phyloP scores from a whole-genome alignment of 176 grass and related monocot genomes.

The Typha latifolia region DNA sequence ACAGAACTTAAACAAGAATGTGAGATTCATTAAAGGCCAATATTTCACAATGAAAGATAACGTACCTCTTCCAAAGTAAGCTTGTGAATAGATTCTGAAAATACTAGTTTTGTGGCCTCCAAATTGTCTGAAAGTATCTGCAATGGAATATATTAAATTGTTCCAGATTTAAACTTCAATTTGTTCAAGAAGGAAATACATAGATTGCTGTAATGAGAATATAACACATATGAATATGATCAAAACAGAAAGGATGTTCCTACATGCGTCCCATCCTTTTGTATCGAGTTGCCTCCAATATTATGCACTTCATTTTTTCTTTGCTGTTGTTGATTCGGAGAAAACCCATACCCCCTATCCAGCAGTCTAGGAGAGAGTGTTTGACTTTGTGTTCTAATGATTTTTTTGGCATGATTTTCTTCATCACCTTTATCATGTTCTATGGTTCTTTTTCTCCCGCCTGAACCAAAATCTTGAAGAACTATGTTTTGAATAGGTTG shows the following conservation, averaged over 20 bases:
- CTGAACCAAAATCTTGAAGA: conserved; percentile 36
- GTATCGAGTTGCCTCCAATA: conserved; percentile 9
- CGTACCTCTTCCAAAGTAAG: conserved; percentile 70
- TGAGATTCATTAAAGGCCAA: too few species aligned
- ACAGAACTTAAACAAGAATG: not conserved
- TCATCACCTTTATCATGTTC: conserved; percentile 20
- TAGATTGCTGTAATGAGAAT: conserved; percentile 13
- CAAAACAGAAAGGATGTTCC: conserved; percentile 3
- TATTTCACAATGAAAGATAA: not conserved
- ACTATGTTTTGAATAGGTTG: conserved; percentile 20
- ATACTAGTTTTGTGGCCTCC: conserved; percentile 40
- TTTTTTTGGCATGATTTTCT: conserved; percentile 31
- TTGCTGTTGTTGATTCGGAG: conserved; percentile 16
- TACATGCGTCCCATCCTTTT: conserved; percentile 48
- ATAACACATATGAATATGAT: conserved; percentile 10
- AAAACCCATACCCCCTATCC: conserved; percentile 16
- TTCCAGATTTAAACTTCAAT: not conserved
- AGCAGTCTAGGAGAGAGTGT: conserved; percentile 23
- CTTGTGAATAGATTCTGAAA: conserved; percentile 45
- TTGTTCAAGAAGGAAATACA: conserved; percentile 5
- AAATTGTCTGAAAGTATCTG: conserved; percentile 38
- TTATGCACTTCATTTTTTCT: conserved; percentile 13
- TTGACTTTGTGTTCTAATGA: conserved; percentile 28
- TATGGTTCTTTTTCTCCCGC: conserved; percentile 44
- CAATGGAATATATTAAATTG: conserved; percentile 24